Evolutionary conservation across 176 grass and related monocot genomes (phyloP).

Genomic region (Zizania latifolia): DNA sequence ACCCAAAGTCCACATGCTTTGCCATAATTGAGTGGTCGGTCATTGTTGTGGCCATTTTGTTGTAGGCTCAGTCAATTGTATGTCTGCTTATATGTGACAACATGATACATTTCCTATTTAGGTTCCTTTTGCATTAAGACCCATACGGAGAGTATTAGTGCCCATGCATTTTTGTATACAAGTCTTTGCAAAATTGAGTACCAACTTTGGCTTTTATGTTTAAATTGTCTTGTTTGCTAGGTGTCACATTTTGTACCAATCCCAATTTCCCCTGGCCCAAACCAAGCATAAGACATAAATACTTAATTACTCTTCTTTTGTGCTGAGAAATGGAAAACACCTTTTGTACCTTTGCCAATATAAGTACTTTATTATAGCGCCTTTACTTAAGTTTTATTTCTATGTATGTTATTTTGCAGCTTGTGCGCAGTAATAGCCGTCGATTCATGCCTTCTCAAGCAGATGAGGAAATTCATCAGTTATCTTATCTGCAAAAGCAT

Average conservation of each 20-base stretch:
- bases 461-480: conserved; percentile 91
- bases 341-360: conserved; percentile 12
- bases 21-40: background rate
- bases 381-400: conserved; percentile 12
- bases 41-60: background rate
- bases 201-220: background rate
- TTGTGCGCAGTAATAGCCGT: conserved; percentile 96
- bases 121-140: background rate
- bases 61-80: background rate
- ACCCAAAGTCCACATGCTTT: background rate
- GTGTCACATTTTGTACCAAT: background rate
- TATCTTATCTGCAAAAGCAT: conserved; percentile 96
- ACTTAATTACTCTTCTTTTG: background rate
- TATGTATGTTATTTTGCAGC: conserved; percentile 46
- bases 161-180: background rate
- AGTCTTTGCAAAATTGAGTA: background rate
- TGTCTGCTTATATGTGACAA: background rate
- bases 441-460: conserved; percentile 88
- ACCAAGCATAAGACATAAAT: background rate
- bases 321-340: background rate
- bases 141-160: background rate
- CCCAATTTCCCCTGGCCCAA: background rate
- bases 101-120: background rate
- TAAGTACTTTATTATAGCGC: background rate
- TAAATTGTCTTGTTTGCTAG: background rate